A percentile compares a stretch with the other conserved stretches of the same genome.
These are phyloP conservation scores for Neophaeococcomyces aloes DNA, from an alignment of 2,329 filamentous ascomycete species.

Conservation along the genomic window DNA sequence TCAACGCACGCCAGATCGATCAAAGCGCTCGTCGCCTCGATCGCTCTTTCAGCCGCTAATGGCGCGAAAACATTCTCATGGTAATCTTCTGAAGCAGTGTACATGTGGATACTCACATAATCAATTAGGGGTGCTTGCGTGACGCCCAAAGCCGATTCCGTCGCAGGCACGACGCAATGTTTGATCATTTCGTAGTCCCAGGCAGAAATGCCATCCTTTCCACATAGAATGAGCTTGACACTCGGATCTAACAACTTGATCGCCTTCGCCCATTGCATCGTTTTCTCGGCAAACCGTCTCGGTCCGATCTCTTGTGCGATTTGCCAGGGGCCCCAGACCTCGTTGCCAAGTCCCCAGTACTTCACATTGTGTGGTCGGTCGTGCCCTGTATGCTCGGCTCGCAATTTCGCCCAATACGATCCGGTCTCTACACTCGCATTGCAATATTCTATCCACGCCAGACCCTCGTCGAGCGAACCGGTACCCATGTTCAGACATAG, in stretches of 20 bases:
- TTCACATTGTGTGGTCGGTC: conserved; percentile 69
- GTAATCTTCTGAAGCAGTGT: conserved; percentile 50
- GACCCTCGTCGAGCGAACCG: conserved; percentile 37
- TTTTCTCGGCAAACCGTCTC: conserved; percentile 46
- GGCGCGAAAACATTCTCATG: conserved; percentile 53
- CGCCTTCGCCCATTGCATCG: conserved; percentile 27
- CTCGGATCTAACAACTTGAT: conserved; percentile 48
- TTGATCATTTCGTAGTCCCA: conserved; percentile 69
- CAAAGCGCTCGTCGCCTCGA: conserved; percentile 56
- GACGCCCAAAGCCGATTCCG: conserved; percentile 32
- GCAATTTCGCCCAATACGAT: conserved; percentile 72
- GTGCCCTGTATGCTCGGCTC: conserved; percentile 58
- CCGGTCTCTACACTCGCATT: conserved; percentile 67
- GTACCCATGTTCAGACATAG: conserved; percentile 74
- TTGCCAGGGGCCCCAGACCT: conserved; percentile 51
- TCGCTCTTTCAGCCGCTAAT: conserved; percentile 59
- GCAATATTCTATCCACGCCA: conserved; percentile 75
- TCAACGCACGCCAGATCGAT: conserved; percentile 69
- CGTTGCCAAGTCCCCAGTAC: conserved; percentile 79
- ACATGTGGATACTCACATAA: conserved; percentile 74
- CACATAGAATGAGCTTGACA: conserved; percentile 62
- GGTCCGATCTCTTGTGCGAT: conserved; percentile 48
- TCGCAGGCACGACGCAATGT: conserved; percentile 48
- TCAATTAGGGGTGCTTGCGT: conserved; percentile 45
- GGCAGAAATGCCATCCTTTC: conserved; percentile 55